These are phyloP conservation scores for Mesembryanthemum crystallinum DNA, from an alignment of 148 eudicot genomes.

Conservation along the genomic window DNA sequence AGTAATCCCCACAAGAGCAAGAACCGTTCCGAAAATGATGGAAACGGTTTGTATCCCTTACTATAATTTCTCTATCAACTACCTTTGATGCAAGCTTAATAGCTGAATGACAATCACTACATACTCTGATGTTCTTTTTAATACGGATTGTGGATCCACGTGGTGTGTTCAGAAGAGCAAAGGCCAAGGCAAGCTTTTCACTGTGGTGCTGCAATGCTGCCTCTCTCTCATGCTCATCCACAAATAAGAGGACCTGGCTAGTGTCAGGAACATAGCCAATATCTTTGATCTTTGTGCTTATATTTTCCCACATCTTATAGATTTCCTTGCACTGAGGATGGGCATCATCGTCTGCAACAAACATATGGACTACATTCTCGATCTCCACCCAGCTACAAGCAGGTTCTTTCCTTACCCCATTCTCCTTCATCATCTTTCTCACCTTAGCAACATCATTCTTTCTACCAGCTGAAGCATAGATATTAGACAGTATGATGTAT, in stretches of 20 bases:
- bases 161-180: slow-evolving; percentile 59
- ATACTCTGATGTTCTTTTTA: slow-evolving; percentile 63
- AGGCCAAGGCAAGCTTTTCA: slow-evolving; percentile 63
- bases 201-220: slow-evolving; percentile 55
- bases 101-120: slow-evolving; percentile 70
- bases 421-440: slow-evolving; percentile 53
- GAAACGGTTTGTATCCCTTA: slow-evolving; percentile 63
- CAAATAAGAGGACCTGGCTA: slow-evolving; percentile 52
- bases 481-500: slow-evolving; percentile 56
- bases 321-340: slow-evolving; percentile 56
- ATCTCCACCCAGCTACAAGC: slow-evolving; percentile 79
- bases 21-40: slow-evolving; percentile 58
- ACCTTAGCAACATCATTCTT: slow-evolving; percentile 52
- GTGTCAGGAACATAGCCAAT: slow-evolving; percentile 61
- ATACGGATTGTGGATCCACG: slow-evolving; percentile 45
- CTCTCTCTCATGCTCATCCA: slow-evolving; percentile 47
- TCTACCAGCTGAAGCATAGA: slow-evolving; percentile 57
- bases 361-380: slow-evolving; percentile 54
- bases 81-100: slow-evolving; percentile 51
- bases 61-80: slow-evolving; percentile 47
- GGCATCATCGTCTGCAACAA: slow-evolving; percentile 50
- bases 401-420: slow-evolving; percentile 59
- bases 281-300: slow-evolving; percentile 38
- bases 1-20: slow-evolving; percentile 69
- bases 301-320: slow-evolving; percentile 39